Evolutionary conservation across 2,329 filamentous ascomycete genomes (phyloP).

Genomic region (Nemania bipapillata): DNA sequence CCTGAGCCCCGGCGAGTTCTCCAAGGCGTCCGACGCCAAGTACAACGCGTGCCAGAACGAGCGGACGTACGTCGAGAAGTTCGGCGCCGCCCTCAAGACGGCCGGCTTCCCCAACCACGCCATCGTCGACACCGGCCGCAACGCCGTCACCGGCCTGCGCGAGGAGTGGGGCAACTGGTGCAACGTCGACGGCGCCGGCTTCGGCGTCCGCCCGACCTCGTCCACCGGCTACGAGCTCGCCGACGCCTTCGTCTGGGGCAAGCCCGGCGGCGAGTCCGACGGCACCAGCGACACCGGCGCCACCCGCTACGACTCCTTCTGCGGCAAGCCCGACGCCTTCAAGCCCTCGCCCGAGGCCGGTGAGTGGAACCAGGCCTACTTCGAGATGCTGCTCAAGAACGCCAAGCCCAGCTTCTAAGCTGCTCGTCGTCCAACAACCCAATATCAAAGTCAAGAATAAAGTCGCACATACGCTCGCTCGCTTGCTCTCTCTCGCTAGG

Average conservation of each 20-base stretch:
- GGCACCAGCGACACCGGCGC: constrained; percentile 56
- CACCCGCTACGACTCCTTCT: constrained; percentile 64
- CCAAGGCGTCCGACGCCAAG: constrained; percentile 53
- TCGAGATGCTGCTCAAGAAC: constrained; percentile 67
- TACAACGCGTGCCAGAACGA: constrained; percentile 65
- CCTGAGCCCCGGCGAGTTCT: constrained; percentile 50
- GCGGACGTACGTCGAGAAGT: constrained; percentile 70
- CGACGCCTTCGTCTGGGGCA: constrained; percentile 72
- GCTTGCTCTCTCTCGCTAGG: constrained; percentile 19
- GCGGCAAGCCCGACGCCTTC: constrained; percentile 65
- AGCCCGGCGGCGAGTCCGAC: constrained; percentile 66
- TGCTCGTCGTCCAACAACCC: neutral
- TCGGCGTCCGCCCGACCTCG: constrained; percentile 66
- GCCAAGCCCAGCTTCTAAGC: constrained; percentile 62
- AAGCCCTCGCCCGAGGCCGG: constrained; percentile 78
- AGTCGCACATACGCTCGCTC: constrained; percentile 10
- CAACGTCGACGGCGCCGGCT: constrained; percentile 68
- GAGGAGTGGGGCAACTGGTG: constrained; percentile 70
- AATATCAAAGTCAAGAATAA: constrained; percentile 2
- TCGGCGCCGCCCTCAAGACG: constrained; percentile 70
- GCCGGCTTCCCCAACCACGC: constrained; percentile 58
- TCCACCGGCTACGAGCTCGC: constrained; percentile 64
- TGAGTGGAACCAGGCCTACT: constrained; percentile 73
- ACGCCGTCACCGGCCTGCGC: constrained; percentile 62
- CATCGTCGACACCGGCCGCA: constrained; percentile 52